These are phyloP conservation scores for Geoglossum cookeanum DNA, from an alignment of 2,329 filamentous ascomycete species.

Conservation along the genomic window DNA sequence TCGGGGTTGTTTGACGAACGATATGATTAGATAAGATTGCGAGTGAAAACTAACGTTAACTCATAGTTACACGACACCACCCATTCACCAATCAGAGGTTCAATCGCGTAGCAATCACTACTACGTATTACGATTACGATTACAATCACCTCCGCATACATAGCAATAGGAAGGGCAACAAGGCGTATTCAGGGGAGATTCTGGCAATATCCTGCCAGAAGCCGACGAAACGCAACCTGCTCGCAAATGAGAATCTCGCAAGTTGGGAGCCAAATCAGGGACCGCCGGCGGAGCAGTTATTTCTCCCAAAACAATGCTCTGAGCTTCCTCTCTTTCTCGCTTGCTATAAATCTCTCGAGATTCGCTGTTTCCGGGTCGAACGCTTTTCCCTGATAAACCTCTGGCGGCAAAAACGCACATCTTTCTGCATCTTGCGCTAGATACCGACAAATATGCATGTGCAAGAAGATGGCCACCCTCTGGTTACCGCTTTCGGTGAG, in stretches of 20 bases:
- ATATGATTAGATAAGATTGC: neutral
- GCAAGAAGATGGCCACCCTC: slow-evolving; percentile 19
- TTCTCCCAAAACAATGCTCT: slow-evolving; percentile 5
- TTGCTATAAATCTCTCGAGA: slow-evolving; percentile 4
- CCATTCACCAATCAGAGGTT: neutral
- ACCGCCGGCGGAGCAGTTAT: neutral
- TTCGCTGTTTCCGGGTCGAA: slow-evolving; percentile 3
- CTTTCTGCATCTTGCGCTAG: slow-evolving; percentile 15
- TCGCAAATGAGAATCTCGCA: neutral
- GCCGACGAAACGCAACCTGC: neutral
- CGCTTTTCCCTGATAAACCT: slow-evolving; percentile 7
- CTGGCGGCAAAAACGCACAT: slow-evolving; percentile 18
- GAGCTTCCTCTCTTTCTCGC: slow-evolving; percentile 4
- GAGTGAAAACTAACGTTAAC: neutral
- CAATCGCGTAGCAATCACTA: neutral
- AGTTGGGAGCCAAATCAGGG: neutral
- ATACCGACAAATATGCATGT: slow-evolving; percentile 21
- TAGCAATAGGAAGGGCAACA: neutral
- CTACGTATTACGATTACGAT: neutral
- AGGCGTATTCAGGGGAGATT: no score
- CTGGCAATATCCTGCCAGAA: neutral
- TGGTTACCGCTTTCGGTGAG: slow-evolving; percentile 18
- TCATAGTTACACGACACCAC: neutral
- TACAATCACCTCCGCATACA: neutral
- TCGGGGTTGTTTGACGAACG: neutral